Evolutionary conservation across 208 protist genomes (phyloP).

Genomic region (Leishmania arabica): DNA sequence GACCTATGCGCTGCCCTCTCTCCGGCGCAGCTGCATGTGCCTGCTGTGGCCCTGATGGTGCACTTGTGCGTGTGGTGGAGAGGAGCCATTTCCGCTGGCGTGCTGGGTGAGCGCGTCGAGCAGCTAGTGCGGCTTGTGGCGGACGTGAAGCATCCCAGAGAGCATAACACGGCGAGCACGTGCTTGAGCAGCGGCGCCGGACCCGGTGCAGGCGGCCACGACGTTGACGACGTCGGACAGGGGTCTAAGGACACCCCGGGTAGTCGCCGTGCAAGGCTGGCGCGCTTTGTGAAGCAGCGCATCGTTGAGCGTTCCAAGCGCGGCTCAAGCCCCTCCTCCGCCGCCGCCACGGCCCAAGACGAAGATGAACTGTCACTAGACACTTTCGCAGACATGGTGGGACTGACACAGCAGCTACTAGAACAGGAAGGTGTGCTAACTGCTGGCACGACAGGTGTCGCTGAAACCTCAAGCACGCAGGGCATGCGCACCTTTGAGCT

Average conservation of each 20-base stretch:
- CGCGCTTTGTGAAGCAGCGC: conserved; percentile 17
- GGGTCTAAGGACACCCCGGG: not conserved
- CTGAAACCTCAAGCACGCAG: not conserved
- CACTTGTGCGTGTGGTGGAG: conserved; percentile 66
- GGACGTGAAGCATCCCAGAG: not conserved
- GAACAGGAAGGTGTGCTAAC: not conserved
- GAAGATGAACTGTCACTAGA: conserved; percentile 21
- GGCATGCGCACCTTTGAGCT: conserved; percentile 17
- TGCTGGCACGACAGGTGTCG: not conserved
- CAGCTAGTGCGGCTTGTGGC: conserved; percentile 29
- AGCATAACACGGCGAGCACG: not conserved
- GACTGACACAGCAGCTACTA: conserved; percentile 34
- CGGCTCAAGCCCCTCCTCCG: not conserved
- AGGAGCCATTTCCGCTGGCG: conserved; percentile 27
- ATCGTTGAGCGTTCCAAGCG: conserved; percentile 6
- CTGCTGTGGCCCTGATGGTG: conserved; percentile 62
- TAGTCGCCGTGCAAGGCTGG: conserved; percentile 18
- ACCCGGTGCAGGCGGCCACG: not conserved
- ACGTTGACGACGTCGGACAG: not conserved
- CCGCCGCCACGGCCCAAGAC: not conserved
- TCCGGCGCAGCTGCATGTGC: conserved; percentile 39
- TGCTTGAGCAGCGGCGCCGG: not conserved
- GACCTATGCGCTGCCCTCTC: conserved; percentile 38
- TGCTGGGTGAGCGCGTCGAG: conserved; percentile 38
- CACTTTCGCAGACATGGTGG: conserved; percentile 20